A percentile compares a stretch with the other conserved stretches of the same genome.
phyloP scores from a whole-genome alignment of 768 basidiomycete species.

The Wakefieldia striispora region DNA sequence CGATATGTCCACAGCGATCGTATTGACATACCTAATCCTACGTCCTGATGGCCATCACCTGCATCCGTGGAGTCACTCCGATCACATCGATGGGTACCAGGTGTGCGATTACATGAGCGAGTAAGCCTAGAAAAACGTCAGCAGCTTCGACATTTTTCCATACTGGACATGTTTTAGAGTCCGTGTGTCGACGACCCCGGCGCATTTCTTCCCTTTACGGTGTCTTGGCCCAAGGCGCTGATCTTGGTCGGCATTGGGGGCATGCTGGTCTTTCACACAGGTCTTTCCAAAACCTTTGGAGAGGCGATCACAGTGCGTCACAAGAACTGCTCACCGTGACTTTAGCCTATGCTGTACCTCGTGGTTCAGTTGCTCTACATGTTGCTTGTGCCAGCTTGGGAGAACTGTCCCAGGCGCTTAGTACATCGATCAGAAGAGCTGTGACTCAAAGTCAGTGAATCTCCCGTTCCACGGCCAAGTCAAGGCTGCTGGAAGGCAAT shows the following conservation, averaged over 20 bases:
- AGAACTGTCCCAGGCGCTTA: no score
- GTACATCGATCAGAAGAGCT: no score
- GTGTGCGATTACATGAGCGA: conserved; percentile 12
- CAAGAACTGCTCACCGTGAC: no score
- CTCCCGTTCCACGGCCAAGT: no score
- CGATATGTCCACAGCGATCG: not conserved
- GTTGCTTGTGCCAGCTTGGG: no score
- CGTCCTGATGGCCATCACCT: conserved; percentile 56
- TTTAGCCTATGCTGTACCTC: no score
- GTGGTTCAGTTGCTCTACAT: no score
- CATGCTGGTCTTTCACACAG: no score
- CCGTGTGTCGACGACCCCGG: conserved; percentile 10
- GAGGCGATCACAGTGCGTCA: no score
- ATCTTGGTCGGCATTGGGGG: conserved; percentile 11
- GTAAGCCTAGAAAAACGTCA: not conserved
- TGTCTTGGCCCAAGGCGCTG: conserved; percentile 11
- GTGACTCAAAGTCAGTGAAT: no score
- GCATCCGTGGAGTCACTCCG: conserved; percentile 52
- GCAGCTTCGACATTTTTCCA: not conserved
- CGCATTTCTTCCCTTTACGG: conserved; percentile 4
- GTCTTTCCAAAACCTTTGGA: no score
- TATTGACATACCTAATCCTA: conserved; percentile 30
- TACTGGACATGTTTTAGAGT: not conserved
- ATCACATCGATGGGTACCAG: conserved; percentile 42
- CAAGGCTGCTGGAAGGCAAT: no score